Base-by-base conservation (phyloP, 768 basidiomycete species). In the Dendrothele bispora region DNA sequence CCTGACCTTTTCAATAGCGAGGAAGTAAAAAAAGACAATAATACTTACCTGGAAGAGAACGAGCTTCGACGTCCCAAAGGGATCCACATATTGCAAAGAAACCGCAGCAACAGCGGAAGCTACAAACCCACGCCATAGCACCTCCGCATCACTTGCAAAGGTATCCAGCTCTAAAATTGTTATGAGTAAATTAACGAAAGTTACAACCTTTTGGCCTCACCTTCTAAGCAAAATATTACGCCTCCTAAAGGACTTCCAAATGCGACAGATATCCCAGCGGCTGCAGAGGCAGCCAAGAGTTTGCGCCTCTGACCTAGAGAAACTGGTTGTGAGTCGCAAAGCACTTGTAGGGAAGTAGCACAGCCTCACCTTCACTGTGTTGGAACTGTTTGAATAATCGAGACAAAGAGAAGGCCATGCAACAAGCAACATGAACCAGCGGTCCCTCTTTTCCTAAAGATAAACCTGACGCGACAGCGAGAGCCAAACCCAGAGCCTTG, bases 391-490 rank as follows among this genome's bases (percentile, higher is more conserved):
- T 70, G 63, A 92, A 89, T 35, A 83, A 61, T 4, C 80, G 67
- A 4, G 84, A 82, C 27, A 87, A 63, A 29, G 89, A 71, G 59
- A 81, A 86, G 6, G 88, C 88, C 68, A 91, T 79, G 61, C 91
- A 92, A 48, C 86, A 87, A 3, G 88, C 76, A 44, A 95, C 87
- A 59, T 94, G 91, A 0, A 93, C 88, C 26, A 95, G 69, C 4
- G 91, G 91, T 0, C 91, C 91, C 82, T 92, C 91, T 69, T 92
- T 92, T 18, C 90, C 90, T 21, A 94, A 68, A 1, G 88, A 90
- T 15, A 94, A 71, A 0, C 91, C 91, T 4, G 89, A 91, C 0
- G 88, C 91, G 12, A 94, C 91, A 1, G 88, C 77, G 4, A 95
- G 77, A 1, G 90, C 87, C 35, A 94, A 73, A 12, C 91, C 91